These are phyloP conservation scores for Trametes cingulata DNA, from an alignment of 768 basidiomycete species.

Conservation along the genomic window DNA sequence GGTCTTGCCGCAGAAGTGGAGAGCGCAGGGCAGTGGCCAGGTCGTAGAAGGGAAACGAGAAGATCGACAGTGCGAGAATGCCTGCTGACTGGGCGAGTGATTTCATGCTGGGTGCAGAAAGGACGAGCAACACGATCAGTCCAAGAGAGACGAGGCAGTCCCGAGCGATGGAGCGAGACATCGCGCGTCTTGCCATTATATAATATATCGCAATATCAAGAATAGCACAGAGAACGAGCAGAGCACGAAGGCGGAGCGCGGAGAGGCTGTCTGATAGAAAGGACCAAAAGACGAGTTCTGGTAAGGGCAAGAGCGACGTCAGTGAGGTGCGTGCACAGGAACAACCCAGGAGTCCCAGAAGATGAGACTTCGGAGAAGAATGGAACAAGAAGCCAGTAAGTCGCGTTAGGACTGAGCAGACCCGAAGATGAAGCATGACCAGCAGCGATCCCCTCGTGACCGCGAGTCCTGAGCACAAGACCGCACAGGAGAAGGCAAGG, in stretches of 20 bases:
- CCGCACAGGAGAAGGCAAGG: neutral
- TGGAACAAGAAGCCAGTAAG: slow-evolving; percentile 2
- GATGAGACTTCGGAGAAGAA: neutral
- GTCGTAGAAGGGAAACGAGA: neutral
- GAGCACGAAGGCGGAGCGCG: too few species aligned
- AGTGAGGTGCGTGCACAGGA: neutral
- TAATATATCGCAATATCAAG: neutral
- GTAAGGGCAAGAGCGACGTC: neutral
- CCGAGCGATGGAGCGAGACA: neutral
- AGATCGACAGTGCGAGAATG: neutral
- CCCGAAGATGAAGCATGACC: slow-evolving; percentile 6
- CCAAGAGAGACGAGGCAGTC: neutral
- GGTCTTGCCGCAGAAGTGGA: neutral
- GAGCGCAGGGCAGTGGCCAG: neutral
- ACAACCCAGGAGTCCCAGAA: neutral
- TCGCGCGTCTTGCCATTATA: neutral
- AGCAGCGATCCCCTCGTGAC: neutral
- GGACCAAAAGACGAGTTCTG: neutral
- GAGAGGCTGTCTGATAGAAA: slow-evolving; percentile 5
- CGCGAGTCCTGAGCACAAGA: neutral
- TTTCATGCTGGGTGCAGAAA: neutral
- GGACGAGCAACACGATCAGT: neutral
- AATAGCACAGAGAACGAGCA: neutral
- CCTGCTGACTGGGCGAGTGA: neutral
- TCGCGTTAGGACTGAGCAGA: neutral